phyloP scores from a whole-genome alignment of 805 yeast genomes.

The Candida maltosa region DNA sequence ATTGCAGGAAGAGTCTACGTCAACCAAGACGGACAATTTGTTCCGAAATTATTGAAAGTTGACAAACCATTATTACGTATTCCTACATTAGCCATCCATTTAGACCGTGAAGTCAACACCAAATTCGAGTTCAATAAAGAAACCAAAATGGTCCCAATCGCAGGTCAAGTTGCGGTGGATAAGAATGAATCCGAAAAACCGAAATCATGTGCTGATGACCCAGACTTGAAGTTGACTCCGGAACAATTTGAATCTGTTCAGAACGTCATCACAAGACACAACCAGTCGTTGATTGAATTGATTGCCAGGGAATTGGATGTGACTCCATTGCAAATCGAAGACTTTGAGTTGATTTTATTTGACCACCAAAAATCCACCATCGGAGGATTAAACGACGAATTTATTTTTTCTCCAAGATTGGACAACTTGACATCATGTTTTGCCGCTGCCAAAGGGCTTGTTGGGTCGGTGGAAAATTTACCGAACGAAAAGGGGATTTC shows the following conservation, averaged over 20 bases:
- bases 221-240: conserved; percentile 42
- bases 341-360: conserved; percentile 81
- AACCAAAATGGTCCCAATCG: conserved; percentile 80
- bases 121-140: conserved; percentile 90
- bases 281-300: conserved; percentile 61
- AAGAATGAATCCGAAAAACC: conserved; percentile 13
- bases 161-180: conserved; percentile 49
- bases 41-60: conserved; percentile 72
- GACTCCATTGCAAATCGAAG: conserved; percentile 62
- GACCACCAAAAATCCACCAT: conserved; percentile 81
- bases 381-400: conserved; percentile 90
- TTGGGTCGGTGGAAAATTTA: conserved; percentile 48
- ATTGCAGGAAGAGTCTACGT: conserved; percentile 90
- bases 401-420: conserved; percentile 85
- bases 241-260: conserved; percentile 65
- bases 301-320: conserved; percentile 66
- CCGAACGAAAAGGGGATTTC: conserved; percentile 56
- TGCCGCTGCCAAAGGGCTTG: conserved; percentile 70
- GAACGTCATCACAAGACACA: conserved; percentile 70
- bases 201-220: conserved; percentile 48
- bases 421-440: conserved; percentile 89
- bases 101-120: conserved; percentile 69
- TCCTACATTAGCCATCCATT: conserved; percentile 92
- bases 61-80: conserved; percentile 83
- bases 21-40: conserved; percentile 45